Evolutionary conservation across 257 asterid genomes (phyloP).

Genomic region (Solanum infundibuliforme): DNA sequence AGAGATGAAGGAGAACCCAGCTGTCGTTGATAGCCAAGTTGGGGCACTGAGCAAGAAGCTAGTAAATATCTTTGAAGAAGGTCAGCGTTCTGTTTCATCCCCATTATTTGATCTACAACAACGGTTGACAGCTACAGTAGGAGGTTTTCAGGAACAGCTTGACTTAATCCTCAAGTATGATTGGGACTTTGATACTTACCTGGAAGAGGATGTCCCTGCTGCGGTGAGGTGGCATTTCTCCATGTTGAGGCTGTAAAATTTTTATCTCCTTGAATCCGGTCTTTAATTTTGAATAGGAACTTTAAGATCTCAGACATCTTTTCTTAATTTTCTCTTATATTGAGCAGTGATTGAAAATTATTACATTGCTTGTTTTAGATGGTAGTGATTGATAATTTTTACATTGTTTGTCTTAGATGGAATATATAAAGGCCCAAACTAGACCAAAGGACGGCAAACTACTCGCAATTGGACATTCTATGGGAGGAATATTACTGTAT

Average conservation of each 20-base stretch:
- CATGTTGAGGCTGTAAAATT: conserved; percentile 9
- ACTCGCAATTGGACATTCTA: conserved; percentile 90
- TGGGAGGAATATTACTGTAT: conserved; percentile 95
- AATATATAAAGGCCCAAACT: conserved; percentile 58
- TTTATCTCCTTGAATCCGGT: neutral
- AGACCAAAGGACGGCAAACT: conserved; percentile 73
- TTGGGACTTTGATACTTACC: conserved; percentile 96
- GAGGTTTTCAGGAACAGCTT: conserved; percentile 84
- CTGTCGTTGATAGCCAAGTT: conserved; percentile 44
- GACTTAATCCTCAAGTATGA: conserved; percentile 82
- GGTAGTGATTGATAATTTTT: neutral
- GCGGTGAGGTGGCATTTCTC: conserved; percentile 94
- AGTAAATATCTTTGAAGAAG: conserved; percentile 70
- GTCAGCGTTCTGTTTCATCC: conserved; percentile 83
- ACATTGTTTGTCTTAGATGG: conserved; percentile 40
- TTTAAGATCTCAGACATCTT: neutral
- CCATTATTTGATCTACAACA: conserved; percentile 68
- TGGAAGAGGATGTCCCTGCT: conserved; percentile 95
- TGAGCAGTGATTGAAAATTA: neutral
- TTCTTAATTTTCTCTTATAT: neutral
- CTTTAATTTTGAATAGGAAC: neutral
- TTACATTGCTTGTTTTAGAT: conserved; percentile 31
- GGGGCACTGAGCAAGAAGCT: conserved; percentile 64
- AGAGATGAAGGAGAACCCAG: conserved; percentile 57
- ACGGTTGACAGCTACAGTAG: conserved; percentile 48